A percentile compares a stretch with the other conserved stretches of the same genome.
Evolutionary conservation across 148 eudicot genomes (phyloP).

Genomic region (Rhododendron molle): DNA sequence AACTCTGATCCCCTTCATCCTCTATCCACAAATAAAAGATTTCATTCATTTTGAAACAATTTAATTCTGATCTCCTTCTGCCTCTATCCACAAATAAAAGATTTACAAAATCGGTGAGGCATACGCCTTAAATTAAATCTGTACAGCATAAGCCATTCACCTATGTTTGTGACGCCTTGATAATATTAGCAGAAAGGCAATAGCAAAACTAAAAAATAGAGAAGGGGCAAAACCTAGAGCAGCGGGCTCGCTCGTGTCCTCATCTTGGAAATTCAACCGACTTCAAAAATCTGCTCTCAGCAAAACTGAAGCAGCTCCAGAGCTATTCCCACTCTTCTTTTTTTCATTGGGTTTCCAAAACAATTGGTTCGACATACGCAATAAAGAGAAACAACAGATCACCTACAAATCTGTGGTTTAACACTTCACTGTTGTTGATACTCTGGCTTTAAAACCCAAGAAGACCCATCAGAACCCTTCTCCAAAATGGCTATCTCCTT

Average conservation of each 20-base stretch:
- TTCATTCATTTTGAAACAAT: background rate
- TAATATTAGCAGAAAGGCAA: background rate
- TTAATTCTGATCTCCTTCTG: background rate
- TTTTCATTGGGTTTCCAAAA: background rate
- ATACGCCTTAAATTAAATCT: background rate
- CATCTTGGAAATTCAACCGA: background rate
- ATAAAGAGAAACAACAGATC: background rate
- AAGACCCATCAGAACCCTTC: conserved; percentile 57
- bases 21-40: background rate
- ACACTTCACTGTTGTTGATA: conserved; percentile 31
- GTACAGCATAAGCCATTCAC: background rate
- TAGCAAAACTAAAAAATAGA: background rate
- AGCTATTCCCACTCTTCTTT: background rate
- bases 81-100: background rate
- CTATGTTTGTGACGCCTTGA: background rate
- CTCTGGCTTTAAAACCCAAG: conserved; percentile 84
- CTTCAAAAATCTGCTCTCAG: background rate
- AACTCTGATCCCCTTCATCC: background rate
- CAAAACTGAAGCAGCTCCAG: background rate
- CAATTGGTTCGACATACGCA: background rate
- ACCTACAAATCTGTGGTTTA: background rate
- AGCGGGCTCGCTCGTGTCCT: background rate
- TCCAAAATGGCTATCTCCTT: conserved; percentile 82
- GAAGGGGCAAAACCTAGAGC: background rate
- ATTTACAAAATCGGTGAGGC: background rate